Conservation (phyloP, 2,329 filamentous ascomycete genomes). For the Fusarium sp. region DNA sequence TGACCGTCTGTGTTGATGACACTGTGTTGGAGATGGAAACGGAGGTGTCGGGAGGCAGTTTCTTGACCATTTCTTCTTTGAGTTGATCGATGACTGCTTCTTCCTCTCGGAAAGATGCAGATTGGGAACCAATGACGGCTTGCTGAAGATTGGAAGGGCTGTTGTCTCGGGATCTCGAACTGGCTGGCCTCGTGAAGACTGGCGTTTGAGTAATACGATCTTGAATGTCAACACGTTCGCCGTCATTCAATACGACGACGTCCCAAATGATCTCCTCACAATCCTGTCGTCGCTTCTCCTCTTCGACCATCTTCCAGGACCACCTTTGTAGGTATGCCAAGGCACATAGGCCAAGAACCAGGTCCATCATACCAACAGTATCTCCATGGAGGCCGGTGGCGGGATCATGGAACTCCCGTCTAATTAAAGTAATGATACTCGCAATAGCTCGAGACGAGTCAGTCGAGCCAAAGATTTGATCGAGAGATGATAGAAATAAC, state of each 20-base stretch:
- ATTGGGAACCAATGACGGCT: background rate
- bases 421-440: conserved; percentile 73
- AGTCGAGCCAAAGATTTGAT: conserved; percentile 76
- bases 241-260: conserved; percentile 71
- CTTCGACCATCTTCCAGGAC: conserved; percentile 64
- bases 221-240: conserved; percentile 67
- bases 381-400: conserved; percentile 70
- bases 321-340: conserved; percentile 72
- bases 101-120: conserved; percentile 48
- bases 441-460: conserved; percentile 76
- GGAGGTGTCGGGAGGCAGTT: conserved; percentile 67
- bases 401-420: conserved; percentile 73
- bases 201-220: conserved; percentile 16
- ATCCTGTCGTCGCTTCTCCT: conserved; percentile 60
- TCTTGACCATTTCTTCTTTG: conserved; percentile 66
- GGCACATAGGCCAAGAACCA: conserved; percentile 71
- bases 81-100: conserved; percentile 60
- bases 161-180: background rate
- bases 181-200: conserved; percentile 7
- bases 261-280: conserved; percentile 74
- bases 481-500: conserved; percentile 68
- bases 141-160: background rate
- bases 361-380: conserved; percentile 69
- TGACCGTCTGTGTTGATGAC: conserved; percentile 72
- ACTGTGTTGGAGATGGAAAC: conserved; percentile 71